A percentile compares a stretch with the other conserved stretches of the same genome.
Conservation (phyloP, 768 basidiomycete genomes). For the Tubosaeta sp. region DNA sequence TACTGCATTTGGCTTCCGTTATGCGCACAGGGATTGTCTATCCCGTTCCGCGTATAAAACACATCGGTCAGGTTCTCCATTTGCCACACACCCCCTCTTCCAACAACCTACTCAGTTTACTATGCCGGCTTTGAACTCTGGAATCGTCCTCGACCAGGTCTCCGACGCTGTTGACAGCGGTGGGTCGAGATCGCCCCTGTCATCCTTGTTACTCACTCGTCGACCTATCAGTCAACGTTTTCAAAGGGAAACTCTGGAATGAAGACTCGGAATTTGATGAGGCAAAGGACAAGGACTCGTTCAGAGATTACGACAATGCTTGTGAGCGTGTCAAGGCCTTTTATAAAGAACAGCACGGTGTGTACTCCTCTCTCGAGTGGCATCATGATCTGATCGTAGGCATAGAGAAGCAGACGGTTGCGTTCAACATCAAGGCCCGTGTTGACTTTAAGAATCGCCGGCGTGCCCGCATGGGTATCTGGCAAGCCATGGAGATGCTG, state of each 20-base stretch:
- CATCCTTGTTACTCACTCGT: neutral
- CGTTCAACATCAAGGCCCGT: conserved; percentile 76
- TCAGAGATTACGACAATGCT: conserved; percentile 70
- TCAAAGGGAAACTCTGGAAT: conserved; percentile 61
- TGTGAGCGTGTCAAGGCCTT: conserved; percentile 76
- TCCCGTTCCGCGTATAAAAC: conserved; percentile 19
- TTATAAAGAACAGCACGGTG: conserved; percentile 77
- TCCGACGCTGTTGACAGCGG: conserved; percentile 50
- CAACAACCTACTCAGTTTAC: neutral
- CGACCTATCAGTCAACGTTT: conserved; percentile 53
- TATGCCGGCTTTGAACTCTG: conserved; percentile 30
- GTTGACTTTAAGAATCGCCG: conserved; percentile 64
- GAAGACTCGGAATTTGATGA: conserved; percentile 54
- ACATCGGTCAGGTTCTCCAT: neutral
- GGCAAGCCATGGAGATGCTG: conserved; percentile 85
- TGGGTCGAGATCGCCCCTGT: conserved; percentile 18
- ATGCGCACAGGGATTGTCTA: conserved; percentile 8
- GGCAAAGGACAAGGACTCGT: conserved; percentile 58
- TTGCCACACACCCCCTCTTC: conserved; percentile 2
- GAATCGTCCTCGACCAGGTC: conserved; percentile 35
- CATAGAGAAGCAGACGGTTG: conserved; percentile 82
- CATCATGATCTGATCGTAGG: neutral
- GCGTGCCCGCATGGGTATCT: conserved; percentile 76
- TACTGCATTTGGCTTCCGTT: conserved; percentile 10
- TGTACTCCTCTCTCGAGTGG: neutral